Evolutionary conservation across 2,329 filamentous ascomycete species (phyloP), one percentile per base, ranked within the genome.

Genomic region (Phyllosticta citrichinensis): DNA sequence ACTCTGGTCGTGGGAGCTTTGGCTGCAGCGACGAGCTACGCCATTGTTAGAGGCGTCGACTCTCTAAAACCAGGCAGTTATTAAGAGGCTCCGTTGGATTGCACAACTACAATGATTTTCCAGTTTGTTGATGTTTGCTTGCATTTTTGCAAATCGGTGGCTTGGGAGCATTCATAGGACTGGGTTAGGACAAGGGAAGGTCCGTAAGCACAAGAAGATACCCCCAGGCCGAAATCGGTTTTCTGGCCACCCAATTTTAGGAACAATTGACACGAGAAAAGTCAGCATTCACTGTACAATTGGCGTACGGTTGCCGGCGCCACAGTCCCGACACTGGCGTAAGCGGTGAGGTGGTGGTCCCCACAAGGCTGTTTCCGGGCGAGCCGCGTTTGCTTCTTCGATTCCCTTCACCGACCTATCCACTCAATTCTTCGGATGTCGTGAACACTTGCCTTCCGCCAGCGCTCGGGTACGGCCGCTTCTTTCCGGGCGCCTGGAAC

Each of bases 1-100:
- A 62, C 57, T 47, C 40, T 62, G 52, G 24, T 58, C 10, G 56
- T 62, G 19, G 61, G 61, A 2, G 61, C 56, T 20, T 12, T 62
- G 24, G 61, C 61, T n/a, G 61, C 61, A 35, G 61, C 56, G 25
- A 59, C 61, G 25, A 59, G 56, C 47, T 63, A 63, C 24, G 58
- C 53, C n/a, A 62, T 62, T 20, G 61, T 62, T 1, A 33, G 61
- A 17, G 61, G 57, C 9, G 61, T 62, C 14, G 60, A 62, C 33
- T 58, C 60, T 11, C 20, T 55, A 3, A 62, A 62, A 17, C 17
- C 58, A 17, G 59, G 59, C 5, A 19, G 51, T 3, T 47, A 57
- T 47, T 61, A 25, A 33, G 17, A 47, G 40, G 17, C 12, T 40
- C 17, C 4, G 1, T 19, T 47, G 17, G 40, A 47, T n/a, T n/a